Conservation (phyloP, 441 rosid species). For the Omphalea diandra region DNA sequence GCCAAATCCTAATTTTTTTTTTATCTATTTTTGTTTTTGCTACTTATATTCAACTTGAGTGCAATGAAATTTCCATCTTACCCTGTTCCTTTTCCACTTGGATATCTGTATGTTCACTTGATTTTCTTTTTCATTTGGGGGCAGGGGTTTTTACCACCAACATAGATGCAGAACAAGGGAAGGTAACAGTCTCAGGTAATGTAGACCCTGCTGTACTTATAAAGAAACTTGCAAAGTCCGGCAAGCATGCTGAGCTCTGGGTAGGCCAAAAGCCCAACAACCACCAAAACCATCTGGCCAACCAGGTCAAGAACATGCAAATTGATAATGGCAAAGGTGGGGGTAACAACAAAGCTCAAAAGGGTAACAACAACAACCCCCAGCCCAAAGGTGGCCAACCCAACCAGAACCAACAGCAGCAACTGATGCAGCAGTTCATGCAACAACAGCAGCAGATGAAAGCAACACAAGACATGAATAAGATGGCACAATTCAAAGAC, state of each 20-base stretch:
- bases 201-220: slow-evolving; percentile 67
- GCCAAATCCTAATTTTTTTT: not conserved
- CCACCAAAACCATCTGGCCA: slow-evolving; percentile 41
- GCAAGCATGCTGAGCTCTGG: slow-evolving; percentile 92
- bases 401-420: slow-evolving; percentile 44
- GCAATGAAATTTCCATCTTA: not conserved
- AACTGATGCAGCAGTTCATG: slow-evolving; percentile 25
- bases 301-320: slow-evolving; percentile 72
- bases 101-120: slow-evolving; percentile 1
- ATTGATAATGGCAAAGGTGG: slow-evolving; percentile 57
- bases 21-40: too few relatives aligned
- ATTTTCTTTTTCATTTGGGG: slow-evolving; percentile 10
- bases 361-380: slow-evolving; percentile 33
- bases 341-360: slow-evolving; percentile 38
- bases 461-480: slow-evolving; percentile 63
- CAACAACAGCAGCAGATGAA: slow-evolving; percentile 68
- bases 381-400: slow-evolving; percentile 44
- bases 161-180: slow-evolving; percentile 85
- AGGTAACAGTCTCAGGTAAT: slow-evolving; percentile 78
- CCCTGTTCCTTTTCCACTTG: not conserved
- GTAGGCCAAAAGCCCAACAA: slow-evolving; percentile 51
- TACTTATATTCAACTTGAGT: not conserved
- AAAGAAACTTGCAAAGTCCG: slow-evolving; percentile 86
- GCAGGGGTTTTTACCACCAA: slow-evolving; percentile 70
- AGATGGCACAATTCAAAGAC: slow-evolving; percentile 54